Base-by-base conservation (phyloP, 2,329 filamentous ascomycete species). In the Truncatella angustata region DNA sequence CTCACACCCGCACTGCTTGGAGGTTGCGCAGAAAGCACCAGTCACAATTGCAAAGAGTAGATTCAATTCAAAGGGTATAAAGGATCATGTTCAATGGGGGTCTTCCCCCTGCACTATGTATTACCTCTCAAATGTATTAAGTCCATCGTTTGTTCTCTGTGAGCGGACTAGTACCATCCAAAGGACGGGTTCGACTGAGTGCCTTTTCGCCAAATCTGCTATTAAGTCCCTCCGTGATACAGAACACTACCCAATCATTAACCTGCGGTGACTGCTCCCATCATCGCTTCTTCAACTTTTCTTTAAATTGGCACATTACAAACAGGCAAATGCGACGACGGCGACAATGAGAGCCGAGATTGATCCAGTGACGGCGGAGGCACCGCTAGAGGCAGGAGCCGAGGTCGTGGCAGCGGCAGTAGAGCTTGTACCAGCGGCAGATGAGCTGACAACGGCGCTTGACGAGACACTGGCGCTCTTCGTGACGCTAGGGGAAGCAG, bases 321-420 rank as follows among this genome's bases (percentile, higher is more conserved):
- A 56, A 55, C 65, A 64, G 45, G 67, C 59, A 35, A 69, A 60
- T 7, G 66, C 67, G 12, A 65, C 50, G 40, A 71, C 43, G 18
- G 66, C 68, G 20, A 71, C 37, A 36, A 65, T 58, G 12, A 74
- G 58, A 14, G 68, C 70, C 9, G 62, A 61, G 32, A 69, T 53
- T 1, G 70, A 72, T 24, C 66, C 66, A 4, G 61, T 61, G 7
- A 61, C 56, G 36, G 68, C 55, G 24, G 59, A 64, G 1, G 67
- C 70, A 7, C 60, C 65, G 54, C 58, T 64, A 21, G 62, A 59
- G 7, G 62, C 50, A 7, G 64, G 63, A 4, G 64, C 63, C 18
- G 66, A 61, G 12, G 61, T 62, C 34, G 57, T 45, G 10, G 58
- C 54, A 3, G 63, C 53, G 3, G 62, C 55, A n/a, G 60, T 32